Evolutionary conservation across 2,329 filamentous ascomycete species (phyloP), one percentile per base, ranked within the genome.

Genomic region (Didymella exigua): DNA sequence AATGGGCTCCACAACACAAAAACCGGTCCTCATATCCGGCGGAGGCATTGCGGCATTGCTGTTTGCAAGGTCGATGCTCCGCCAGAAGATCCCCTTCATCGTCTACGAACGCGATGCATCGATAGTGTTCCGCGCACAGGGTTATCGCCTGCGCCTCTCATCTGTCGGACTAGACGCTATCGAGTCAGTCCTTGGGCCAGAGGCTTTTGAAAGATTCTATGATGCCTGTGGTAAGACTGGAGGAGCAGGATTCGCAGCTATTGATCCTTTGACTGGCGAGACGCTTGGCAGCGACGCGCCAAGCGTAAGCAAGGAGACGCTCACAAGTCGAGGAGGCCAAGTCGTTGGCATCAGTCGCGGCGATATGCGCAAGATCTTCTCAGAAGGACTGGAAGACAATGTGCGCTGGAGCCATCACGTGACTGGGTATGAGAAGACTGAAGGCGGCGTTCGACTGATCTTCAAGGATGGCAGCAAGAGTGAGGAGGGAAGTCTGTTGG

Each of bases 401-500:
- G 77, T 89, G 6, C 75, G 82, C 21, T 89, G 84, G 82, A 76
- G 70, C 10, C 79, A 79, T 49, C 78, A 82, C 3, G 83, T 88
- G 34, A 80, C 75, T 2, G 82, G 84, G 23, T 89, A 88, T 58
- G 83, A 87, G 60, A 63, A 82, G 41, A 84, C 82, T 0, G 66
- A 67, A 0, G 73, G 75, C 5, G 85, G 85, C 3, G 86, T 89
- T 1, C 74, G 73, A 2, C 82, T 82, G 2, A 62, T 85, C 1
- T 89, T 89, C 61, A 78, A 80, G 0, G 86, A 89, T 61, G 86
- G 86, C 0, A 79, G 78, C 11, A 83, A 79, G 63, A 86, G 83
- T 0, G 76, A 79, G 5, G 84, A 86, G 64, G 86, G 86, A 1
- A 78, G 79, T 0, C 76, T 88, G 78, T 74, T 88, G 9, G 67